phyloP scores from a whole-genome alignment of 148 eudicot species.

The Polygonum maritimum region DNA sequence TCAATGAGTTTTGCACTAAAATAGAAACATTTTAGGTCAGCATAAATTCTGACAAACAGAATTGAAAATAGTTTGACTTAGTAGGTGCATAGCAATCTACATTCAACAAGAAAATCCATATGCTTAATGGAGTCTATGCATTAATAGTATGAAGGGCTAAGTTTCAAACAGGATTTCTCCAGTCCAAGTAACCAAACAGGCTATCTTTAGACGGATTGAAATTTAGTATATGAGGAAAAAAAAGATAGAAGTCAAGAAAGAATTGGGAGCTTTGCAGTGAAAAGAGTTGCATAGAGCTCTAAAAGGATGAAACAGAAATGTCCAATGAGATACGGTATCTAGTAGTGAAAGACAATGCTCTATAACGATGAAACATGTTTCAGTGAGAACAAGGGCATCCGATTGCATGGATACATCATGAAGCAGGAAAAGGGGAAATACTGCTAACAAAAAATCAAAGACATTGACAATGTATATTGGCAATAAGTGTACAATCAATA shows the following conservation, averaged over 20 bases:
- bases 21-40: constrained; percentile 3
- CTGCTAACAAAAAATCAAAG: neutral
- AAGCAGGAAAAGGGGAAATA: neutral
- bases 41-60: constrained; percentile 13
- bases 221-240: neutral
- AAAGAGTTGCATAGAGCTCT: neutral
- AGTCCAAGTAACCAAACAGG: neutral
- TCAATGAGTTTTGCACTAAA: constrained; percentile 87
- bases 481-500: neutral
- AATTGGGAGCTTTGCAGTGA: neutral
- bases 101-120: neutral
- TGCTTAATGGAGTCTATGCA: neutral
- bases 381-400: neutral
- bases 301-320: neutral
- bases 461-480: neutral
- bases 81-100: neutral
- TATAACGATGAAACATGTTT: neutral
- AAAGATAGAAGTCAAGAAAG: neutral
- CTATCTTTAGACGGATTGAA: neutral
- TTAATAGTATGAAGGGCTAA: neutral
- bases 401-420: neutral
- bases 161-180: neutral
- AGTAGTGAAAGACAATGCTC: constrained; percentile 1
- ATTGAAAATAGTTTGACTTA: constrained; percentile 5
- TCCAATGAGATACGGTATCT: neutral